Evolutionary conservation across 371 early-diverging fungal species (phyloP).

Genomic region (Lichtheimia ramosa): DNA sequence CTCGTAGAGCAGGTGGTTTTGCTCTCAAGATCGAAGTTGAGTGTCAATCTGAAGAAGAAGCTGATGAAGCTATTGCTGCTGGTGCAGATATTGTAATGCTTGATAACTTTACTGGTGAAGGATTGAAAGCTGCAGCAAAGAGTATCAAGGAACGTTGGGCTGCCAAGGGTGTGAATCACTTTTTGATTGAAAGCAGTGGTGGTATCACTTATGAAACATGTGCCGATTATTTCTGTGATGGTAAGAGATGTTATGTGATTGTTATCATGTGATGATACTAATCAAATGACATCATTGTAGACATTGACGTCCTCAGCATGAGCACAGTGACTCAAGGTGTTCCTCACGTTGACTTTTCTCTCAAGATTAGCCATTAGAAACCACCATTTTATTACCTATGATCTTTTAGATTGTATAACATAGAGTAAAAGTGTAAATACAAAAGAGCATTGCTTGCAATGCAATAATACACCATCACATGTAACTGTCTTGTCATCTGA

Average conservation of each 20-base stretch:
- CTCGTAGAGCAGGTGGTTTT: slow-evolving; percentile 86
- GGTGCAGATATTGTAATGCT: slow-evolving; percentile 98
- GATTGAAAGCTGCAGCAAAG: slow-evolving; percentile 62
- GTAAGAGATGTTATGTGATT: slow-evolving; percentile 34
- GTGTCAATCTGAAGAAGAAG: slow-evolving; percentile 88
- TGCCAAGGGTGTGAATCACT: slow-evolving; percentile 57
- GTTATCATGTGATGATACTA: too few species aligned
- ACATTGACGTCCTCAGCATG: slow-evolving; percentile 92
- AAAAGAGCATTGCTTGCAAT: too few species aligned
- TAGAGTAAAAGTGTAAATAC: too few species aligned
- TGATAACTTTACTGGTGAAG: slow-evolving; percentile 75
- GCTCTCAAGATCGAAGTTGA: slow-evolving; percentile 97
- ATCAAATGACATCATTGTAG: slow-evolving; percentile 31
- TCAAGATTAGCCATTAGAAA: slow-evolving; percentile 66
- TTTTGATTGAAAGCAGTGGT: slow-evolving; percentile 94
- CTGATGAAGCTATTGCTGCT: slow-evolving; percentile 94
- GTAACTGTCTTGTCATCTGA: too few species aligned
- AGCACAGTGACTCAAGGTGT: slow-evolving; percentile 94
- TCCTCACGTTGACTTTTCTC: slow-evolving; percentile 94
- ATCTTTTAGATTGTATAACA: too few species aligned
- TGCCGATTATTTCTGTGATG: slow-evolving; percentile 75
- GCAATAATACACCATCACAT: too few species aligned
- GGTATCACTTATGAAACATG: slow-evolving; percentile 92
- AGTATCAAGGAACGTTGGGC: slow-evolving; percentile 77
- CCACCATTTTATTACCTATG: too few species aligned